Base-by-base conservation (phyloP, 257 asterid genomes). In the Penstemon eatonii region DNA sequence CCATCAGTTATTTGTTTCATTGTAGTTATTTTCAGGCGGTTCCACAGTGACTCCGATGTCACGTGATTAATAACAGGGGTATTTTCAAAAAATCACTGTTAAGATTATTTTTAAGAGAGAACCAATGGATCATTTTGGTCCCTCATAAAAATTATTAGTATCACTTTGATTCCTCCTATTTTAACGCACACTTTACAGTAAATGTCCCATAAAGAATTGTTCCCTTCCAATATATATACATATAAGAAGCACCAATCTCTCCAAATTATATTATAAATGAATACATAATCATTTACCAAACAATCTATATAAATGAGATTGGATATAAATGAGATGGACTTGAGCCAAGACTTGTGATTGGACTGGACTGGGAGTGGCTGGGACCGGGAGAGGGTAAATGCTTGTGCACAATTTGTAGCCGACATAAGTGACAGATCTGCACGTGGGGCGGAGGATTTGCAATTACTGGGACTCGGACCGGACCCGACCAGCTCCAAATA, bases 381-480 rank as follows among this genome's bases (percentile, higher is more conserved):
- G 45, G 61, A n/a, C 70, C 68, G 54, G 52, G 40, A 49, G 74
- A 49, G 49, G 56, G 33, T 51, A 10, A 33, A 15, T 6, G 4
- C 58, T 46, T 56, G 7, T 60, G 65, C 42, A 60, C 68, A 25
- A 25, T 25, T 2, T 75, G 82, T 63, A 67, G 50, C 83, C 77
- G 85, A 76, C 85, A 79, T 7, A 33, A 8, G 12, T 12, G 83
- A 68, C 79, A 80, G 88, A 44, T 69, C 56, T 54, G 71, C 88
- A 80, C 88, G 88, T 78, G 88, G 66, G 77, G 33, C 33, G 33
- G 33, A 25, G 33, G 33, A 25, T 25, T 25, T 25, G 33, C 33
- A 25, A 25, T 25, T 25, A 41, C 3, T 63, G 62, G 75, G 69
- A 80, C 66, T 73, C 71, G 60, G 69, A 51, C 69, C 54, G 33